Conservation (phyloP, 331 rosid genomes). For the Stylosanthes scabra region DNA sequence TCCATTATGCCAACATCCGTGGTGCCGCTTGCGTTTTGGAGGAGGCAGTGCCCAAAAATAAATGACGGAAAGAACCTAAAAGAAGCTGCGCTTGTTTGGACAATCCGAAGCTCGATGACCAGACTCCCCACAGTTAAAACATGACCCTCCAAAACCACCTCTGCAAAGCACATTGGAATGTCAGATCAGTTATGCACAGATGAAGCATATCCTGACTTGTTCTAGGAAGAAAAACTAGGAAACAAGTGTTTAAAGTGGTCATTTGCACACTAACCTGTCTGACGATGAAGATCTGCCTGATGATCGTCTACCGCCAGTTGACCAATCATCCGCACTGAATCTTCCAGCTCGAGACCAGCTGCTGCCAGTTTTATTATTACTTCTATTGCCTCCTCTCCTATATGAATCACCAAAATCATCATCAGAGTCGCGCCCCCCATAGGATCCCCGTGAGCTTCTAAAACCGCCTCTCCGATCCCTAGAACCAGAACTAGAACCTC, state of each 20-base stretch:
- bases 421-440: constrained; percentile 50
- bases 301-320: constrained; percentile 81
- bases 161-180: constrained; percentile 56
- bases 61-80: constrained; percentile 22
- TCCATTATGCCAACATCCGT: constrained; percentile 38
- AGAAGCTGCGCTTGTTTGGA: constrained; percentile 64
- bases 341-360: constrained; percentile 65
- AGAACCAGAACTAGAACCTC: constrained; percentile 18
- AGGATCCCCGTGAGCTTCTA: constrained; percentile 70
- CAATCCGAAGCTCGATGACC: constrained; percentile 96
- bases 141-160: constrained; percentile 76
- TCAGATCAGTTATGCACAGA: constrained; percentile 31
- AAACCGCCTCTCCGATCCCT: constrained; percentile 48
- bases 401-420: constrained; percentile 48
- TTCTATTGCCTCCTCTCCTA: constrained; percentile 67
- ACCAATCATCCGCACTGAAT: constrained; percentile 82
- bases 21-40: constrained; percentile 43
- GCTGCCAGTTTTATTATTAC: constrained; percentile 55
- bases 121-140: constrained; percentile 84
- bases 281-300: constrained; percentile 74
- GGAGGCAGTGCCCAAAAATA: constrained; percentile 35
- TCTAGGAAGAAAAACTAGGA: constrained; percentile 13
- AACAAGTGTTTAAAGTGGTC: constrained; percentile 4
- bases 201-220: constrained; percentile 11
- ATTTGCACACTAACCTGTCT: constrained; percentile 55